These are phyloP conservation scores for Avena eriantha DNA, from an alignment of 176 grass and related monocot genomes.

Conservation along the genomic window DNA sequence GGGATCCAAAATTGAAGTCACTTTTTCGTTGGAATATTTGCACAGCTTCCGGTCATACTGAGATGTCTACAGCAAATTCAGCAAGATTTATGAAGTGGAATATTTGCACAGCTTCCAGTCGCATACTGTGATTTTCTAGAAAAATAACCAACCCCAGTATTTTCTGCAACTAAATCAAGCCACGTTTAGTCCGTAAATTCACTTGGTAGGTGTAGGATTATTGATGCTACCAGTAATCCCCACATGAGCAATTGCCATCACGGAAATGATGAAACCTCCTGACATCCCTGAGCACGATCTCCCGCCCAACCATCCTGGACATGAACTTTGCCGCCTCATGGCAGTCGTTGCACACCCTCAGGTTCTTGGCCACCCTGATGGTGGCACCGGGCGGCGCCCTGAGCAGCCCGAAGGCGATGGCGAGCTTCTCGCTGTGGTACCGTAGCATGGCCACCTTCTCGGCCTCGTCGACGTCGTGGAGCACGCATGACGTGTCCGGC, in stretches of 20 bases:
- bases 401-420: slow-evolving; percentile 82
- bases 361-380: slow-evolving; percentile 92
- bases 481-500: slow-evolving; percentile 84
- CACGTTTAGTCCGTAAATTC: too few relatives aligned
- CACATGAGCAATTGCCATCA: slow-evolving; percentile 81
- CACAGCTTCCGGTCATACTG: too few relatives aligned
- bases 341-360: slow-evolving; percentile 95
- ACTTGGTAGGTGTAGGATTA: too few relatives aligned
- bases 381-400: slow-evolving; percentile 56
- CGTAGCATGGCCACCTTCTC: slow-evolving; percentile 78
- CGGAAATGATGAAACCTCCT: slow-evolving; percentile 87
- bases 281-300: slow-evolving; percentile 81
- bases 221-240: slow-evolving; percentile 67
- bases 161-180: too few relatives aligned
- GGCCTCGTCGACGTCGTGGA: slow-evolving; percentile 68
- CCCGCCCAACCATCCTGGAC: slow-evolving; percentile 67
- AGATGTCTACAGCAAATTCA: too few relatives aligned
- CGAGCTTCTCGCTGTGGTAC: slow-evolving; percentile 90
- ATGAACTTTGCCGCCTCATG: slow-evolving; percentile 89
- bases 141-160: too few relatives aligned
- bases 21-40: too few relatives aligned
- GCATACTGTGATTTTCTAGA: too few relatives aligned
- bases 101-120: too few relatives aligned
- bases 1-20: too few relatives aligned
- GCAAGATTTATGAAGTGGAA: too few relatives aligned